These are phyloP conservation scores for Termitomyces sp. DNA, from an alignment of 768 basidiomycete genomes.

Conservation along the genomic window DNA sequence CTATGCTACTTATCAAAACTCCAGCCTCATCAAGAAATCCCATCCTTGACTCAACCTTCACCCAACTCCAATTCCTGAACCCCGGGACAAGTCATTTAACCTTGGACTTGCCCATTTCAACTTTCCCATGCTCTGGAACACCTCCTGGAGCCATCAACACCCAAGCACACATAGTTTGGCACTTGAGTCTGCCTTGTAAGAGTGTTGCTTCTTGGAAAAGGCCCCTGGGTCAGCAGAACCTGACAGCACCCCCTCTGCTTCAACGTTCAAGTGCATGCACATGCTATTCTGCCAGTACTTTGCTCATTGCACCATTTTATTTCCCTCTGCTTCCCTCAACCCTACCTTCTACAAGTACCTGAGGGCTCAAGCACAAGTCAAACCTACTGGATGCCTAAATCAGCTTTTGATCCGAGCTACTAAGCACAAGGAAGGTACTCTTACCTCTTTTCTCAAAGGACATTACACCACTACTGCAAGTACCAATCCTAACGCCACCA, in stretches of 20 bases:
- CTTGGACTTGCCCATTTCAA: too few relatives aligned
- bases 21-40: too few relatives aligned
- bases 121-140: too few relatives aligned
- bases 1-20: too few relatives aligned
- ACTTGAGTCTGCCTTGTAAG: too few relatives aligned
- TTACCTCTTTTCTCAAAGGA: constrained; percentile 17
- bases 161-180: too few relatives aligned
- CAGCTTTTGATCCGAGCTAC: constrained; percentile 26
- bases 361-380: constrained; percentile 28
- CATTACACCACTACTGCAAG: not conserved
- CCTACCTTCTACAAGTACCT: constrained; percentile 24
- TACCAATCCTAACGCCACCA: not conserved
- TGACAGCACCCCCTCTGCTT: not conserved
- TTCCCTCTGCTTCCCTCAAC: not conserved
- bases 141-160: too few relatives aligned
- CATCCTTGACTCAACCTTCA: too few relatives aligned
- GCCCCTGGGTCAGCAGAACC: too few relatives aligned
- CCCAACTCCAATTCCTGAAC: too few relatives aligned
- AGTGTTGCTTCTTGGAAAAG: too few relatives aligned
- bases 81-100: too few relatives aligned
- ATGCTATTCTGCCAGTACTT: not conserved
- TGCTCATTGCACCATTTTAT: not conserved
- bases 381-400: constrained; percentile 26
- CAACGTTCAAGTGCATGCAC: not conserved
- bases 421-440: constrained; percentile 22